phyloP scores from a whole-genome alignment of 148 eudicot species.

The Heliamphora exappendiculata region DNA sequence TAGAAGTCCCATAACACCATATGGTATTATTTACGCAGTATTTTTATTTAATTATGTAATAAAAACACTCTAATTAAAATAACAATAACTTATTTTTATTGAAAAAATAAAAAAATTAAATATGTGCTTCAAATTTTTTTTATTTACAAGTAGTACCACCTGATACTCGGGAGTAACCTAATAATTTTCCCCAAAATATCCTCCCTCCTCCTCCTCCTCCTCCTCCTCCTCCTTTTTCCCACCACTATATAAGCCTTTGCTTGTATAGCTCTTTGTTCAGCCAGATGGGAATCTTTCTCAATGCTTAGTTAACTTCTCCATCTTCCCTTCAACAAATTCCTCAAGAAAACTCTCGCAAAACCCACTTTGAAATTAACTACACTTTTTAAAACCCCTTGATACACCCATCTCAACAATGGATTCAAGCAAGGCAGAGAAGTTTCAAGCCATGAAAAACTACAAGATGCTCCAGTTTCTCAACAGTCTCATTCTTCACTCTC shows the following conservation, averaged over 20 bases:
- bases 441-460: neutral
- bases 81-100: no score
- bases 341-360: neutral
- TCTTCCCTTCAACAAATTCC: neutral
- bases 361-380: neutral
- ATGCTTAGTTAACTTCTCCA: neutral
- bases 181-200: no score
- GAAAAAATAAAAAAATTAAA: no score
- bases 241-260: conserved; percentile 6
- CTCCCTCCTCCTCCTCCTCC: neutral
- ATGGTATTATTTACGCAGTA: no score
- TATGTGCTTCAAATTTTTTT: no score
- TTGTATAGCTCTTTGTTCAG: neutral
- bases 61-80: no score
- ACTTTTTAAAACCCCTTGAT: neutral
- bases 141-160: no score
- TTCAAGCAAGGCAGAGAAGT: neutral
- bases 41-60: no score
- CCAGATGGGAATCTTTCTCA: neutral
- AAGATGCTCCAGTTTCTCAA: neutral
- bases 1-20: no score
- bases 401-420: conserved; percentile 11
- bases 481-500: conserved; percentile 7
- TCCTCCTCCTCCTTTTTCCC: neutral
- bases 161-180: no score